These are phyloP conservation scores for Botrytis sinoallii DNA, from an alignment of 2,329 filamentous ascomycete genomes.

Conservation along the genomic window DNA sequence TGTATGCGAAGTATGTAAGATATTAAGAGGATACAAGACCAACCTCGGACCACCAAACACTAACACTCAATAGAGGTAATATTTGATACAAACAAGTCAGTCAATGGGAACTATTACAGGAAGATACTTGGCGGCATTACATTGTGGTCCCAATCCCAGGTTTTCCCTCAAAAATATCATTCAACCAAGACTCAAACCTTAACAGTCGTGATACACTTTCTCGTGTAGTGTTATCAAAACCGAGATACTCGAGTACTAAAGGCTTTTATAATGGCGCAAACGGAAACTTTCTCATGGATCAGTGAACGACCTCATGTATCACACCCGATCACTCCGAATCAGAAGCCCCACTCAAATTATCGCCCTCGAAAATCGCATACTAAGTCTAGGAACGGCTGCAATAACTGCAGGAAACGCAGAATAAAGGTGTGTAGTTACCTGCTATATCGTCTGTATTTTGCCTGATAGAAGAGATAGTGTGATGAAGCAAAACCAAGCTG, in stretches of 20 bases:
- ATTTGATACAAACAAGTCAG: not conserved
- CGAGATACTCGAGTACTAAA: not conserved
- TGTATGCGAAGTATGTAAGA: no score
- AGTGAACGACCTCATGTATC: not conserved
- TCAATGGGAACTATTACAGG: not conserved
- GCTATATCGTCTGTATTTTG: not conserved
- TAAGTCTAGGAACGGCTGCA: conserved; percentile 16
- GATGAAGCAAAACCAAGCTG: conserved; percentile 16
- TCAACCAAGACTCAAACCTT: not conserved
- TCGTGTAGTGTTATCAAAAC: not conserved
- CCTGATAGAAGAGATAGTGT: conserved; percentile 6
- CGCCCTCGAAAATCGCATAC: conserved; percentile 6
- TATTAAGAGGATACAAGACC: not conserved
- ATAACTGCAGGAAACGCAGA: conserved; percentile 15
- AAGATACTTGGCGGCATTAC: not conserved
- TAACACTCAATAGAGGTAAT: not conserved
- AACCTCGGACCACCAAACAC: not conserved
- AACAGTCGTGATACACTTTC: not conserved
- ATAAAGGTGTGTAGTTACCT: conserved; percentile 10
- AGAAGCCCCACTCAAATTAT: not conserved
- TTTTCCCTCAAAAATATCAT: not conserved
- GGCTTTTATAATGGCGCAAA: not conserved
- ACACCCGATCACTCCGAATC: not conserved
- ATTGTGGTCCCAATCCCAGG: not conserved
- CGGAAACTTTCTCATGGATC: not conserved